These are phyloP conservation scores for Eutrema heterophyllum DNA, from an alignment of 345 rosid genomes.

Conservation along the genomic window DNA sequence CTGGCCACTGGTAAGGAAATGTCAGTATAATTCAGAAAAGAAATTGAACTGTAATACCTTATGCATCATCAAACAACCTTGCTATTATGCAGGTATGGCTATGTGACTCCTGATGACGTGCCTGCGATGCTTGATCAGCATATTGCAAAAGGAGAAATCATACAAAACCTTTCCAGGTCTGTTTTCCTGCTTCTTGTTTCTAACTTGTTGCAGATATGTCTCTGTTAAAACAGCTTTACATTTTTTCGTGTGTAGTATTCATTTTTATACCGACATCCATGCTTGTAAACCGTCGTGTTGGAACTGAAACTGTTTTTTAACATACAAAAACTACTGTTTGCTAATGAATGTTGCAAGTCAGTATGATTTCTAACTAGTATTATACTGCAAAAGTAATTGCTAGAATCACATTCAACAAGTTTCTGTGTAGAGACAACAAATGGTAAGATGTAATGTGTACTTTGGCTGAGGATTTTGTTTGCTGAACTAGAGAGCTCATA, in stretches of 20 bases:
- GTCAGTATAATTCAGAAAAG: neutral
- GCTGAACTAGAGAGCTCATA: neutral
- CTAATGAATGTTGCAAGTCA: neutral
- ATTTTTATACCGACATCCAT: neutral
- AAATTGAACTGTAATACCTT: neutral
- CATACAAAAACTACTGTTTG: neutral
- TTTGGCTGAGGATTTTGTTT: conserved; percentile 1
- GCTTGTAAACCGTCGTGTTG: neutral
- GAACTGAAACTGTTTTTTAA: neutral
- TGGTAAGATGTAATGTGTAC: neutral
- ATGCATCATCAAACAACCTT: neutral
- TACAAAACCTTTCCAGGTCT: conserved; percentile 82
- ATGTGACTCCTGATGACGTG: conserved; percentile 88
- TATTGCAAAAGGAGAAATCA: conserved; percentile 63
- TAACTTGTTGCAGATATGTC: conserved; percentile 3
- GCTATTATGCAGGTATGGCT: conserved; percentile 72
- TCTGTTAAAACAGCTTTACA: neutral
- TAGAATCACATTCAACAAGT: neutral
- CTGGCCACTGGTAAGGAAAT: conserved; percentile 72
- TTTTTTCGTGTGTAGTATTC: neutral
- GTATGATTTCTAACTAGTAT: neutral
- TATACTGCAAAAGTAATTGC: neutral
- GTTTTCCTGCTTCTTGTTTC: conserved; percentile 3
- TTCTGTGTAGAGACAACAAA: neutral
- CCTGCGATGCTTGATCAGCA: conserved; percentile 88